Evolutionary conservation across 208 protist species (phyloP).

Genomic region (Leishmania lainsoni): DNA sequence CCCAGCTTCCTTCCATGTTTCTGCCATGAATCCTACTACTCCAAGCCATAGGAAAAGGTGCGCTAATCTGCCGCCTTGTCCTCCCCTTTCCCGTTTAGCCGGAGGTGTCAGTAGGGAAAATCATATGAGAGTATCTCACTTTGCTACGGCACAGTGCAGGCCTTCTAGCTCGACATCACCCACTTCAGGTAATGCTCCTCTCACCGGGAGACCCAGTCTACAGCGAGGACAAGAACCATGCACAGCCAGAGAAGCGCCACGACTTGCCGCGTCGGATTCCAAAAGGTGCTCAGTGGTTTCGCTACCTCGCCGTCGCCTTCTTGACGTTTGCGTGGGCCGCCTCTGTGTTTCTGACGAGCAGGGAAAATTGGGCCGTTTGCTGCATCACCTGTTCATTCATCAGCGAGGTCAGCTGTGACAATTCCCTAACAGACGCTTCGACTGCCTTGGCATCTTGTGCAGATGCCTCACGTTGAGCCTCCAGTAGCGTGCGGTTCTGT

Average conservation of each 20-base stretch:
- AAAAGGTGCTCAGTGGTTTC: constrained; percentile 56
- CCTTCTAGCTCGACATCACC: not conserved
- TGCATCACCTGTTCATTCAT: constrained; percentile 83
- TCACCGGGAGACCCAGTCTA: constrained; percentile 47
- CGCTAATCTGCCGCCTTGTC: not conserved
- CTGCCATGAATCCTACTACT: not conserved
- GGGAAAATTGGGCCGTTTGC: constrained; percentile 85
- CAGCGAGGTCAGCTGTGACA: constrained; percentile 87
- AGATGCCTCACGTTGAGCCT: constrained; percentile 55
- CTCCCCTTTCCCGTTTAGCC: not conserved
- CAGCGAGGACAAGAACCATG: constrained; percentile 52
- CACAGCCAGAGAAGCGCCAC: constrained; percentile 78
- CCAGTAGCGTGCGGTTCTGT: constrained; percentile 49
- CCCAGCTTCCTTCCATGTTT: not conserved
- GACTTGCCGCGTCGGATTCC: constrained; percentile 78
- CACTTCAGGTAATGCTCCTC: not conserved
- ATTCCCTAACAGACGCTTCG: constrained; percentile 75
- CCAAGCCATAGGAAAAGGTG: not conserved
- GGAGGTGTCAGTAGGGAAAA: not conserved
- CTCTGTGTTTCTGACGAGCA: constrained; percentile 76
- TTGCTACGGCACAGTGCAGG: not conserved
- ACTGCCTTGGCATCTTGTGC: constrained; percentile 72
- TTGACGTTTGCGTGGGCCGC: constrained; percentile 59
- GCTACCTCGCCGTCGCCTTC: constrained; percentile 63
- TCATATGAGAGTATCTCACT: not conserved